Base-by-base conservation (phyloP, 2,329 filamentous ascomycete species). In the Emergomyces orientalis region DNA sequence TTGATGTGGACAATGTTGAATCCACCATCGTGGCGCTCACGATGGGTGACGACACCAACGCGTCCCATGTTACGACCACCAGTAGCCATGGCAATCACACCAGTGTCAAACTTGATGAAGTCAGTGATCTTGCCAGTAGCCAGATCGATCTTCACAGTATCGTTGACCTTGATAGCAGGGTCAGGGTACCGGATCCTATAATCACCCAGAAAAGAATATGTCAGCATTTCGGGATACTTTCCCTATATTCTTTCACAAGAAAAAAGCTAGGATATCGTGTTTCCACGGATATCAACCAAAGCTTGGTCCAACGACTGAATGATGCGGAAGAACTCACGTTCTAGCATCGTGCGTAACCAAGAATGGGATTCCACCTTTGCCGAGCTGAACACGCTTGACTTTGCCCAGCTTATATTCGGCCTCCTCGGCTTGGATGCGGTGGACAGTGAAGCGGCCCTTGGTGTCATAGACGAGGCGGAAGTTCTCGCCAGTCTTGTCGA, bases 331-430 rank as follows among this genome's bases (percentile, higher is more conserved):
- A 89, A 97, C 93, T 96, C 86, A 99, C 93, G 94, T 99, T 91
- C 94, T 89, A 84, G 94, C 94, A 94, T 99, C 94, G 90, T 99
- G 94, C 92, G 94, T 99, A 90, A 99, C 94, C 91, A 97, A 97
- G 92, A 96, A 99, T 95, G 94, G 94, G 88, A 99, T 96, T 85
- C 92, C 94, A 83, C 94, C 95, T 83, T 91, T 93, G 86, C 94
- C 94, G 76, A 99, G 87, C 86, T 99, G 94, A 69, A 99, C 94
- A 77, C 93, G 89, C 90, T 97, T 97, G 85, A 99, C 94, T 87
- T 97, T 99, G 86, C 92, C 92, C 75, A 99, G 86, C 89, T 99
- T 99, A 90, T 97, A 99, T 85, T 94, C 88, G 74, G 93, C 92
- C 90, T 99, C 94, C 86, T 97, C 94, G 73, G 87, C 83, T 81